Conservation (phyloP, 257 asterid genomes). For the Solanum pinnatisectum region DNA sequence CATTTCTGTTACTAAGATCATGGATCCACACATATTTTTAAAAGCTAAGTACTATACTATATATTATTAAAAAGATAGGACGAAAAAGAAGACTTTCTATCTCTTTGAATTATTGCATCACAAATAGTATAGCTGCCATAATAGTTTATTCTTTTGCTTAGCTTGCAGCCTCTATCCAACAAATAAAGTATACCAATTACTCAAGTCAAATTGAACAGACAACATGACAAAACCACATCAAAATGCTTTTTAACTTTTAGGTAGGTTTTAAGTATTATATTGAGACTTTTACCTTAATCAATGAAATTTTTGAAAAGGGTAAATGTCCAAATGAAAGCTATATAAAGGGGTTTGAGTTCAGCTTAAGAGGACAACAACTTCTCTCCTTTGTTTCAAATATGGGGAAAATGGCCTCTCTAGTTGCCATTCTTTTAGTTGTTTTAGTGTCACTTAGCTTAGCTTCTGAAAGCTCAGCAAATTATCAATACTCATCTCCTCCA, state of each 20-base stretch:
- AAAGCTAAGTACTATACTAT: neutral
- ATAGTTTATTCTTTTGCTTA: neutral
- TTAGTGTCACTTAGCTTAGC: constrained; percentile 1
- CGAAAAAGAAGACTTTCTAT: neutral
- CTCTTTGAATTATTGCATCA: neutral
- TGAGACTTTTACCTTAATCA: neutral
- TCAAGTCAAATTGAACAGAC: neutral
- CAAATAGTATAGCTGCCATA: neutral
- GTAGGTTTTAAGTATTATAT: neutral
- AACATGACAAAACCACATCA: neutral
- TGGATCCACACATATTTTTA: neutral
- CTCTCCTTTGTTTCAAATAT: neutral
- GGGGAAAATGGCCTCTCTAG: constrained; percentile 5
- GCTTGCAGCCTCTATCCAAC: neutral
- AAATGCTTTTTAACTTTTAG: neutral
- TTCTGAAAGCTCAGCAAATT: constrained; percentile 3
- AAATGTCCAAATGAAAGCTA: neutral
- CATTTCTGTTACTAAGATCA: neutral
- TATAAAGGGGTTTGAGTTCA: neutral
- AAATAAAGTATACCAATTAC: neutral
- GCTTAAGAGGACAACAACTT: neutral
- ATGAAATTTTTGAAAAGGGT: neutral
- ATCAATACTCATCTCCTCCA: neutral
- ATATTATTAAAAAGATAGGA: neutral
- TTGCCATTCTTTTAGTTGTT: neutral